Percentiles rank a stretch among this genome's conserved stretches.
Evolutionary conservation across 2,329 filamentous ascomycete species (phyloP).

Genomic region (Berkeleyomyces rouxiae): DNA sequence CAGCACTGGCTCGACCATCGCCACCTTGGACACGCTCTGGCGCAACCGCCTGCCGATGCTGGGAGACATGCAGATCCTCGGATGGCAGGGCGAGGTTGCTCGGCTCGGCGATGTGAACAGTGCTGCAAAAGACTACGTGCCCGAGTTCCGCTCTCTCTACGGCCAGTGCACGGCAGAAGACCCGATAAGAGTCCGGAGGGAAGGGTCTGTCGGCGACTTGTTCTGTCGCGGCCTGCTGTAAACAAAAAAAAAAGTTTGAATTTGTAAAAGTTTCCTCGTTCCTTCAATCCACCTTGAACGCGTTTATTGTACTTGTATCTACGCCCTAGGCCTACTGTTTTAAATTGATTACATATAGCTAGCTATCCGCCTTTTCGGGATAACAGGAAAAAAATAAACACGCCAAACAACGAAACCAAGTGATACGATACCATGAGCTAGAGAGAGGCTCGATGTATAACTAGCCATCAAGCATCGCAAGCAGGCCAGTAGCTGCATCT

Average conservation of each 20-base stretch:
- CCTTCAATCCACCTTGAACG: neutral
- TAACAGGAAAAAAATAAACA: too few relatives aligned
- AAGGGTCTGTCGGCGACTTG: slow-evolving; percentile 38
- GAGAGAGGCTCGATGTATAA: neutral
- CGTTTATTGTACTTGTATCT: too few relatives aligned
- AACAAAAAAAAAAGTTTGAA: neutral
- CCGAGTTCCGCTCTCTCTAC: slow-evolving; percentile 42
- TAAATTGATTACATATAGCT: too few relatives aligned
- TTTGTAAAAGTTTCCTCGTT: neutral
- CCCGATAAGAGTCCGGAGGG: slow-evolving; percentile 15
- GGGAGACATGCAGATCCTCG: slow-evolving; percentile 39
- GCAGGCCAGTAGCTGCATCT: neutral
- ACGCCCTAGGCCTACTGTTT: too few relatives aligned
- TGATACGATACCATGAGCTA: too few relatives aligned
- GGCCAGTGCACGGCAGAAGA: slow-evolving; percentile 43
- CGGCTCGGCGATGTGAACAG: slow-evolving; percentile 23
- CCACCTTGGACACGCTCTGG: slow-evolving; percentile 32
- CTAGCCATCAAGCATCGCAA: slow-evolving; percentile 7
- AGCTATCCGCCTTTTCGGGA: too few relatives aligned
- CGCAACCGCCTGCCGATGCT: slow-evolving; percentile 29
- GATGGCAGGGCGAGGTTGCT: slow-evolving; percentile 39
- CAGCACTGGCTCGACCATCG: slow-evolving; percentile 26
- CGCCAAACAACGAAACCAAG: too few relatives aligned
- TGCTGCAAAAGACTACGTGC: slow-evolving; percentile 35
- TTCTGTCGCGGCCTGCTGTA: slow-evolving; percentile 36